A percentile compares a stretch with the other conserved stretches of the same genome.
Conservation (phyloP, 2,329 filamentous ascomycete species). For the Diplodia sapinea region DNA sequence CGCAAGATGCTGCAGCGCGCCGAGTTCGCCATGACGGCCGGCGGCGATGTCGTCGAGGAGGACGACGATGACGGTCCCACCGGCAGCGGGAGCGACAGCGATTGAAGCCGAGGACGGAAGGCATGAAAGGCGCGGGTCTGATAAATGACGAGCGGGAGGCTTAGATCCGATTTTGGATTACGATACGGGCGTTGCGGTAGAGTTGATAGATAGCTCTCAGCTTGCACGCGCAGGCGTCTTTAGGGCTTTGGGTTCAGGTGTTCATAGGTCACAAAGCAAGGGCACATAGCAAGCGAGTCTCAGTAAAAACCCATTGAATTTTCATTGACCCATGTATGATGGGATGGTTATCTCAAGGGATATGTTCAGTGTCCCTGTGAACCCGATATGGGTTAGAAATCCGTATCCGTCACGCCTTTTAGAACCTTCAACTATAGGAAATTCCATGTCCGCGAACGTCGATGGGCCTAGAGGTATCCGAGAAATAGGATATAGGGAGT, state of each 20-base stretch:
- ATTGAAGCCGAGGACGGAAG: constrained; percentile 34
- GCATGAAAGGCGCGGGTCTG: background rate
- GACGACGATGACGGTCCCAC: constrained; percentile 53
- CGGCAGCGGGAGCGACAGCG: constrained; percentile 57
- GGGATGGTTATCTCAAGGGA: background rate
- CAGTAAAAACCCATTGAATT: constrained; percentile 1
- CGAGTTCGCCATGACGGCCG: constrained; percentile 65
- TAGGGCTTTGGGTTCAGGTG: constrained; percentile 7
- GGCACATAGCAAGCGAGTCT: constrained; percentile 17
- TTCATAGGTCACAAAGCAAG: constrained; percentile 22
- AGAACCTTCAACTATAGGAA: background rate
- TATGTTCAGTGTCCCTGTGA: background rate
- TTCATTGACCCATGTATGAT: background rate
- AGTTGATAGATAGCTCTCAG: constrained; percentile 19
- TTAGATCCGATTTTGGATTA: constrained; percentile 25
- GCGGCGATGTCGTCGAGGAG: constrained; percentile 56
- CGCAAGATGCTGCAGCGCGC: constrained; percentile 70
- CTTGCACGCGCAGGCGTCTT: constrained; percentile 11
- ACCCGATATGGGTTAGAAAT: background rate
- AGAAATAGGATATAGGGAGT: background rate
- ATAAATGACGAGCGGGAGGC: constrained; percentile 8
- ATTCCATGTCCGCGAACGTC: background rate
- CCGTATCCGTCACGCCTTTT: background rate
- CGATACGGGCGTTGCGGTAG: constrained; percentile 19
- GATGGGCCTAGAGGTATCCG: background rate